Conservation (phyloP, 148 eudicot species). For the Silene conica region DNA sequence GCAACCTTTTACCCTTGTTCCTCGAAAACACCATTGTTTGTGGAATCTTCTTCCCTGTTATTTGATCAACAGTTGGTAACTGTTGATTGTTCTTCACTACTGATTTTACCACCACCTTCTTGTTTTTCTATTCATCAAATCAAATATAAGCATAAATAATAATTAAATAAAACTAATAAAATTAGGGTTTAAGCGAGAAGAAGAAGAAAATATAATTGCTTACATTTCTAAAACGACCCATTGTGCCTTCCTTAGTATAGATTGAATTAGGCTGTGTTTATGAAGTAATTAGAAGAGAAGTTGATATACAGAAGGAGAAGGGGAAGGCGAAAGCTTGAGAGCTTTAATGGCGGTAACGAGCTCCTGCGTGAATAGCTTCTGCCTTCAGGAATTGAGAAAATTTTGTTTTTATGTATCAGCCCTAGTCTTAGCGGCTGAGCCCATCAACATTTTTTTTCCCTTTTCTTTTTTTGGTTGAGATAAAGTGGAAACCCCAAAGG, state of each 20-base stretch:
- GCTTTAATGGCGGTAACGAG: too few relatives aligned
- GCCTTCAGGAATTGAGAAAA: too few relatives aligned
- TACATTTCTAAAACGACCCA: conserved; percentile 33
- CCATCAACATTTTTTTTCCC: too few relatives aligned
- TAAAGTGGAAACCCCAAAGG: too few relatives aligned
- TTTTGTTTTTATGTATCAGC: too few relatives aligned
- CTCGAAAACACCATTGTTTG: conserved; percentile 76
- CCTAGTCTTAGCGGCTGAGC: too few relatives aligned
- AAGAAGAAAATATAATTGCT: background rate
- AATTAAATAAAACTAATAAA: background rate
- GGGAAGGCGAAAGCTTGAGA: too few relatives aligned
- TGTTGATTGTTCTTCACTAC: conserved; percentile 37
- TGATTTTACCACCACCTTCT: conserved; percentile 43
- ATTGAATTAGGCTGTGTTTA: background rate
- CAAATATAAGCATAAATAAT: background rate
- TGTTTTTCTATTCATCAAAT: conserved; percentile 28
- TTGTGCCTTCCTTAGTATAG: conserved; percentile 1
- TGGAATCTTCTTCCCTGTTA: conserved; percentile 83
- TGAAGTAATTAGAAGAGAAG: background rate
- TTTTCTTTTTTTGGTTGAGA: too few relatives aligned
- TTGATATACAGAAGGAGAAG: too few relatives aligned
- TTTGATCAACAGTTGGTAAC: conserved; percentile 56
- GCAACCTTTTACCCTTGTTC: conserved; percentile 59
- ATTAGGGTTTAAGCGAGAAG: background rate
- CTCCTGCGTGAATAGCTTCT: too few relatives aligned